phyloP scores from a whole-genome alignment of 2,329 filamentous ascomycete genomes.

The Cercospora zeina region DNA sequence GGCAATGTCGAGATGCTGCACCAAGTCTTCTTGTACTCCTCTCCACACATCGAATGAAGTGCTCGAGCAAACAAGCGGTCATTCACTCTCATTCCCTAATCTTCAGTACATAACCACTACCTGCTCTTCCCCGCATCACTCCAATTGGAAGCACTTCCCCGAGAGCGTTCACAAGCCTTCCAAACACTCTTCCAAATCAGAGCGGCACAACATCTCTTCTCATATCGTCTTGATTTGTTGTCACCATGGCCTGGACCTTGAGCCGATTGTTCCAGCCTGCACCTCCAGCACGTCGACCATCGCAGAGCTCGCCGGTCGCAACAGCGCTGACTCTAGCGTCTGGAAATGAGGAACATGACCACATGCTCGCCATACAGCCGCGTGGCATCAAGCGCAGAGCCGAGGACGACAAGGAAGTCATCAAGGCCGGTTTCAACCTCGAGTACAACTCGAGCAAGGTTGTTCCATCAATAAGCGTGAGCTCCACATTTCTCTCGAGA shows the following conservation, averaged over 20 bases:
- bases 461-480: background rate
- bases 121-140: no score
- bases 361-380: background rate
- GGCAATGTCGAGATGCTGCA: background rate
- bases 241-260: no score
- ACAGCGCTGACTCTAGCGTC: no score
- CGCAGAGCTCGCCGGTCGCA: no score
- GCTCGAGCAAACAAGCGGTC: background rate
- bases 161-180: no score
- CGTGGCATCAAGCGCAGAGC: background rate
- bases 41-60: background rate
- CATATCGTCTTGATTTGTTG: no score
- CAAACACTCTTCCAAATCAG: no score
- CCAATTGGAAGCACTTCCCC: no score
- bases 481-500: background rate
- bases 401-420: background rate
- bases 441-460: background rate
- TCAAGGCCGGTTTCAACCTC: background rate
- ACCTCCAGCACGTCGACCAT: no score
- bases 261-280: no score
- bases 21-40: background rate
- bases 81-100: background rate
- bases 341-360: background rate
- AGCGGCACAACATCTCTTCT: no score
- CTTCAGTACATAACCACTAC: no score